Conservation (phyloP, 2,329 filamentous ascomycete species). For the Pestalotiopsis fici region DNA sequence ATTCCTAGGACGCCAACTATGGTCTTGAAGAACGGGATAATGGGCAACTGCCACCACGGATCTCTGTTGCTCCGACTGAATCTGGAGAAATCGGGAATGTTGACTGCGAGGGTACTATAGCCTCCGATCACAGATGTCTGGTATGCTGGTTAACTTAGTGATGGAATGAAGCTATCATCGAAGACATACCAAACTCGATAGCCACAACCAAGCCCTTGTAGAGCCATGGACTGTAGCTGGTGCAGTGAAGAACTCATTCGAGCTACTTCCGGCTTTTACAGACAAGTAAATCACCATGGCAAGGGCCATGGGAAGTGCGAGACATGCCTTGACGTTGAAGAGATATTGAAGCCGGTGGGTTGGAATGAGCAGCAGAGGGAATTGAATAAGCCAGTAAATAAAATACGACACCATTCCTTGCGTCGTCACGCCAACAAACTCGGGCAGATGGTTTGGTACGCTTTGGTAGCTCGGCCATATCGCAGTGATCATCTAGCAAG, state of each 20-base stretch:
- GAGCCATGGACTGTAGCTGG: constrained; percentile 40
- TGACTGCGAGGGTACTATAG: constrained; percentile 49
- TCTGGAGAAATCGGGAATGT: constrained; percentile 43
- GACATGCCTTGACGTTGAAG: constrained; percentile 43
- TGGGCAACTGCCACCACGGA: constrained; percentile 46
- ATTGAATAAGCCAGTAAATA: constrained; percentile 56
- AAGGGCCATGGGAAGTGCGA: constrained; percentile 52
- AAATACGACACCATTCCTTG: constrained; percentile 58
- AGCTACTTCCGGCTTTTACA: constrained; percentile 41
- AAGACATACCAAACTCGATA: constrained; percentile 22
- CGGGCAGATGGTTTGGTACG: constrained; percentile 53
- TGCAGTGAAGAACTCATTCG: constrained; percentile 44
- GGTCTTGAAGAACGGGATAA: constrained; percentile 49
- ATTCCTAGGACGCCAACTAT: constrained; percentile 48
- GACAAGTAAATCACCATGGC: constrained; percentile 59
- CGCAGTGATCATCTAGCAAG: constrained; percentile 36
- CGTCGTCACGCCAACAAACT: constrained; percentile 53
- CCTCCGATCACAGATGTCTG: constrained; percentile 43
- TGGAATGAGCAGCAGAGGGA: constrained; percentile 56
- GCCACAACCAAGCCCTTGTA: constrained; percentile 28
- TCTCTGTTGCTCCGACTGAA: constrained; percentile 40
- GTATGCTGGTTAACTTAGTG: not conserved
- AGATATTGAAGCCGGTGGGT: constrained; percentile 54
- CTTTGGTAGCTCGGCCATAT: constrained; percentile 57
- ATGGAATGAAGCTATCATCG: not conserved